phyloP scores from a whole-genome alignment of 208 protist species.

The Naegleria gruberi region DNA sequence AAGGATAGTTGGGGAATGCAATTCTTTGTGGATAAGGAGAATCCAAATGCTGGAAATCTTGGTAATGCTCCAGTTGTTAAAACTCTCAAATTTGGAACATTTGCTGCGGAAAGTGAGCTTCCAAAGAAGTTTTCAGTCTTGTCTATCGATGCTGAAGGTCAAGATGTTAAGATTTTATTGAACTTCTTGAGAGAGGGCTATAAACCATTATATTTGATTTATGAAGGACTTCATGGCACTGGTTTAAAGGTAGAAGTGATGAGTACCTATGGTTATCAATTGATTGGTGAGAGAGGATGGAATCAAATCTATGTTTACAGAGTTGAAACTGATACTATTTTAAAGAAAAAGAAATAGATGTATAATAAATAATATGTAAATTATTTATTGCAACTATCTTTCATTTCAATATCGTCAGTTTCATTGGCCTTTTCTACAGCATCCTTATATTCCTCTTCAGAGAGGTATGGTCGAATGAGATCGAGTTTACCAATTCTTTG shows the following conservation, averaged over 20 bases:
- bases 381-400: no score
- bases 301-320: neutral
- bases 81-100: neutral
- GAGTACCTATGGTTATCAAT: neutral
- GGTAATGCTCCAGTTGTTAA: neutral
- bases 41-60: neutral
- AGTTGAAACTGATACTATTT: neutral
- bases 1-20: neutral
- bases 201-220: neutral
- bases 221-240: neutral
- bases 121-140: neutral
- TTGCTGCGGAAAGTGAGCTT: neutral
- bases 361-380: no score
- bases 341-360: no score
- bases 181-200: neutral
- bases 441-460: neutral
- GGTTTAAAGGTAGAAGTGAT: neutral
- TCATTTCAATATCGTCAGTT: neutral
- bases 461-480: neutral
- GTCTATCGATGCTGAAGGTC: neutral
- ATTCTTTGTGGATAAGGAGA: neutral
- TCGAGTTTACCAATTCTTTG: neutral
- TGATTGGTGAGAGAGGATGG: neutral
- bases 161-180: neutral
- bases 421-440: neutral